Base-by-base conservation (phyloP, 176 grass and related monocot genomes). In the Aechmea fasciata region DNA sequence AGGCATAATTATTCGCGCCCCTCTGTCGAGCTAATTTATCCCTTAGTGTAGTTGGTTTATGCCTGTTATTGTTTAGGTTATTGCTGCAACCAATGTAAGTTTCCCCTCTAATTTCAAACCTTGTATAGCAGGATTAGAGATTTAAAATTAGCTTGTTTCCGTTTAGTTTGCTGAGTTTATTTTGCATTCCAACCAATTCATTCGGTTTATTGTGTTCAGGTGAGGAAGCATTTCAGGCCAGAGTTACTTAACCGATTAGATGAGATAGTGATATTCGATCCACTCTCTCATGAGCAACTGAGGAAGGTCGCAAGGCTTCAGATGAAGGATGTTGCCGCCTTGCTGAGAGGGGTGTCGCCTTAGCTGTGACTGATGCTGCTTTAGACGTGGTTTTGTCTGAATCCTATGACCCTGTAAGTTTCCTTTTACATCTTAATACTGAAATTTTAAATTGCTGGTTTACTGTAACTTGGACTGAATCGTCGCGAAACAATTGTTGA, bases 251-350 rank as follows among this genome's bases (percentile, higher is more conserved):
- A 97, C 67, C 77, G 94, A 12, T 77, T 97, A 1, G 94, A 97
- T 48, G 94, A 97, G 82, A 79, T 97, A 48, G 94, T 97, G 11
- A 72, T 97, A 10, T 97, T 97, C 59, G 87, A 97, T 28, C 94
- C 89, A 0, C 64, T 97, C 69, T 87, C 86, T 0, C 94, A 97
- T 26, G 89, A 97, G 8, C 89, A 97, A 33, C 87, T 97, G 20
- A 83, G 89, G 74, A 97, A 92, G 77, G 94, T 97, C 0, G 86
- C 89, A 0, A 88, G 94, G 12, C 86, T 92, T 4, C 94, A 92
- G 72, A 92, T 97, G 89, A 97, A 92, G 86, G 89, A 97, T 63
- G 86, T 97, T 9, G 94, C 94, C 13, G 73, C 85, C 15, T 97
- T 0, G 89, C 89, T 17, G 89, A 97, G n/a, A 73, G 84, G 49